These are phyloP conservation scores for Magnolia sinica DNA, from an alignment of 164 flowering plant species.

Conservation along the genomic window DNA sequence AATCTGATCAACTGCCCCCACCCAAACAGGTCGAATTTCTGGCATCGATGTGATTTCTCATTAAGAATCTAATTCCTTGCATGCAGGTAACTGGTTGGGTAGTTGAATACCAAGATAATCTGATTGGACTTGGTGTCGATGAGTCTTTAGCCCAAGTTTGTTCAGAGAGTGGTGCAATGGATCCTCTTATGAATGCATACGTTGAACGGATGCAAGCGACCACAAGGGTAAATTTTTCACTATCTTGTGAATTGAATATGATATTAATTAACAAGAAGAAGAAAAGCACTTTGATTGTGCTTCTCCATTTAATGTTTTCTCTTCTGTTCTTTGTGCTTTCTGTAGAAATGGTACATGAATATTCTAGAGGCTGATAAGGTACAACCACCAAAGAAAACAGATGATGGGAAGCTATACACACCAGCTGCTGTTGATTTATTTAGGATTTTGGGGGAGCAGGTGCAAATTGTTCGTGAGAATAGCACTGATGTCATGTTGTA, in stretches of 20 bases:
- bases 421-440: constrained; percentile 98
- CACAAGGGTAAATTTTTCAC: constrained; percentile 50
- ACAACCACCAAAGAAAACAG: constrained; percentile 90
- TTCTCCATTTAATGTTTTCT: neutral
- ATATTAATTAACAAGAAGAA: neutral
- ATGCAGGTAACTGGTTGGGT: constrained; percentile 96
- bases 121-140: constrained; percentile 94
- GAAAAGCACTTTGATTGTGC: neutral
- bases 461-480: constrained; percentile 93
- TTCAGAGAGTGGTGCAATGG: constrained; percentile 99
- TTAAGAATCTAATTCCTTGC: constrained; percentile 1
- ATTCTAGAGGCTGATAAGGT: constrained; percentile 89
- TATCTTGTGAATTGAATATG: neutral
- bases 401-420: constrained; percentile 90
- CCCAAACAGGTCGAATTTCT: no score
- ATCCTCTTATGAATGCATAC: constrained; percentile 97
- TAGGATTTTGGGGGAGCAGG: constrained; percentile 95
- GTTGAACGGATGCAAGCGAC: constrained; percentile 99
- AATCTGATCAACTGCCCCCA: no score
- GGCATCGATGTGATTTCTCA: no score
- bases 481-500: constrained; percentile 97
- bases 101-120: constrained; percentile 89
- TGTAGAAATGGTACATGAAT: constrained; percentile 93
- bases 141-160: constrained; percentile 98
- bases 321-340: neutral